Evolutionary conservation across 2,329 filamentous ascomycete species (phyloP).

Genomic region (Curvularia spicifera): DNA sequence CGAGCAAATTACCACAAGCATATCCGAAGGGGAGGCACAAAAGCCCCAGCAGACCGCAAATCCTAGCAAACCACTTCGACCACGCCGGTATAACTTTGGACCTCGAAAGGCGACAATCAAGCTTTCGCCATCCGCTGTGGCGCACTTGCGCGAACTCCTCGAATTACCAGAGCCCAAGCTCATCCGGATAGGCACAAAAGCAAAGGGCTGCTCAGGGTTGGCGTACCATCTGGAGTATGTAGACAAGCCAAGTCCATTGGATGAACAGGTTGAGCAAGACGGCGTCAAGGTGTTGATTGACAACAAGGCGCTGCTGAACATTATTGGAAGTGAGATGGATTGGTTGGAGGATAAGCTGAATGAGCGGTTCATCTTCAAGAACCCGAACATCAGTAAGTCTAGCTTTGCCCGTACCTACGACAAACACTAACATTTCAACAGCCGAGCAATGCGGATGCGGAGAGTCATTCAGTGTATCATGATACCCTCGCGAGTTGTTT

Average conservation of each 20-base stretch:
- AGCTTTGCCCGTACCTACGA: not conserved
- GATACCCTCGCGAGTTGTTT: slow-evolving; percentile 30
- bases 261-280: slow-evolving; percentile 93
- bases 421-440: slow-evolving; percentile 52
- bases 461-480: slow-evolving; percentile 79
- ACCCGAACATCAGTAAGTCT: slow-evolving; percentile 95
- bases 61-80: slow-evolving; percentile 55
- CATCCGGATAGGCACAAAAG: slow-evolving; percentile 92
- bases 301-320: slow-evolving; percentile 96
- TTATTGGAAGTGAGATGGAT: slow-evolving; percentile 99
- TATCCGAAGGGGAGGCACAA: slow-evolving; percentile 71
- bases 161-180: slow-evolving; percentile 88
- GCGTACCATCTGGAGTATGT: slow-evolving; percentile 96
- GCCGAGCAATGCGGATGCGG: slow-evolving; percentile 96
- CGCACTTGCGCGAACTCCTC: slow-evolving; percentile 77
- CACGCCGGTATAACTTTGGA: slow-evolving; percentile 70
- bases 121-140: slow-evolving; percentile 78
- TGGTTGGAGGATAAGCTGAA: slow-evolving; percentile 97
- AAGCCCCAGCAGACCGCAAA: slow-evolving; percentile 59
- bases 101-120: slow-evolving; percentile 91
- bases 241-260: slow-evolving; percentile 84
- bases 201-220: slow-evolving; percentile 90
- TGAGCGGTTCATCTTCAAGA: slow-evolving; percentile 90
- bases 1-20: slow-evolving; percentile 51
- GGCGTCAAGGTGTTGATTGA: slow-evolving; percentile 96